Evolutionary conservation across 306 rosid species (phyloP).

Genomic region (Vicia faba): DNA sequence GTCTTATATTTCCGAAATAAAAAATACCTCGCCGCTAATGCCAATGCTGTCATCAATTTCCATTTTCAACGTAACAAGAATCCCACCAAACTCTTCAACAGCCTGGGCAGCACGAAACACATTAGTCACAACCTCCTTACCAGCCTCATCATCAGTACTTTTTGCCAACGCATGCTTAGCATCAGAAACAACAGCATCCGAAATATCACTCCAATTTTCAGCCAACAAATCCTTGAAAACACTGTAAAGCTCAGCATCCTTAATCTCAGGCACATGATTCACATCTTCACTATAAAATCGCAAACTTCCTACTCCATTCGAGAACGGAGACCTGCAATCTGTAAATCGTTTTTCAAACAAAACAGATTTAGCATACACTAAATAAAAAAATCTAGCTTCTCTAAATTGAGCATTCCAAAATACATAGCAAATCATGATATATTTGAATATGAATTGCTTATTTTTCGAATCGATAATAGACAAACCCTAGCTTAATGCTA

Average conservation of each 20-base stretch:
- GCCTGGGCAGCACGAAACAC: constrained; percentile 84
- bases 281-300: constrained; percentile 63
- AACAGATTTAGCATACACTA: constrained; percentile 27
- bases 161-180: constrained; percentile 65
- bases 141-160: constrained; percentile 66
- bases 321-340: constrained; percentile 62
- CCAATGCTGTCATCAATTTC: constrained; percentile 87
- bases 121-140: constrained; percentile 64
- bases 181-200: constrained; percentile 44
- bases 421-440: not conserved
- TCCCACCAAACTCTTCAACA: constrained; percentile 79
- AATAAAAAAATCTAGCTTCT: no score
- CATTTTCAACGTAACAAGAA: constrained; percentile 62
- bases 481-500: constrained; percentile 1
- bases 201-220: constrained; percentile 66
- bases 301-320: constrained; percentile 52
- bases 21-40: constrained; percentile 77
- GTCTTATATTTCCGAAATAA: not conserved
- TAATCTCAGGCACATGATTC: constrained; percentile 60
- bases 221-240: constrained; percentile 91
- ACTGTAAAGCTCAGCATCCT: constrained; percentile 57
- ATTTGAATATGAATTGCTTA: not conserved
- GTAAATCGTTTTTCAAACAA: constrained; percentile 36
- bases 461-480: not conserved
- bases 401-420: not conserved